Evolutionary conservation across 805 yeast species (phyloP), one percentile per base, ranked within the genome.

Genomic region (Candida corydali): DNA sequence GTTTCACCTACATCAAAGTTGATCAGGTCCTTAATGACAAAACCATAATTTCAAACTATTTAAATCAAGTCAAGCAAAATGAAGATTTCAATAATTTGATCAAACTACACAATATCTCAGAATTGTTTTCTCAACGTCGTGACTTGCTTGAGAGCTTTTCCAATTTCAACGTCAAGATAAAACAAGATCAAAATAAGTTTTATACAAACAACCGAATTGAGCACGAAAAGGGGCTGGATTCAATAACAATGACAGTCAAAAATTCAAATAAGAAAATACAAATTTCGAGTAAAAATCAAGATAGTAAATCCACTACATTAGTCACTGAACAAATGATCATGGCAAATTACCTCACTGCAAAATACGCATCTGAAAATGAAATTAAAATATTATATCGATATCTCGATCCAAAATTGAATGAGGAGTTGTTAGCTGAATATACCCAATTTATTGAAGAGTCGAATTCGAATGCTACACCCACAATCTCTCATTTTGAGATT

Each of bases 291-390:
- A n/a, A 8, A 25, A 29, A 41, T n/a, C 57, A 52, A 34, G 43
- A 46, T 25, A 24, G 22, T n/a, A 45, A 43, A 26, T 55, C 78
- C 0, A 60, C 66, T 24, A 50, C 66, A 2, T 63, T 91, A 17
- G 97, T 91, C 2, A 73, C 91, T 1, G 95, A 91, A 53, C 55
- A 84, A 33, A 91, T 91, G 98, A 73, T 89, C 17, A 60, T 76
- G 30, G 87, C 93, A 1, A 88, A 87, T 53, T 61, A 70, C n/a
- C 59, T 80, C 3, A 68, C 78, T 1, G 83, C 83, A 1, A 40
- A 55, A 2, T 71, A 65, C 46, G 73, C 81, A 11, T 29, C 44
- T 2, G 44, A 54, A 4, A 59, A 73, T 27, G 47, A 59, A 0
- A 69, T 78, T 8, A 78, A 82, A 2, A 76, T 80, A 8, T 62